Conservation (phyloP, 169 alveolate genomes). For the Cryptosporidium xiaoi region DNA sequence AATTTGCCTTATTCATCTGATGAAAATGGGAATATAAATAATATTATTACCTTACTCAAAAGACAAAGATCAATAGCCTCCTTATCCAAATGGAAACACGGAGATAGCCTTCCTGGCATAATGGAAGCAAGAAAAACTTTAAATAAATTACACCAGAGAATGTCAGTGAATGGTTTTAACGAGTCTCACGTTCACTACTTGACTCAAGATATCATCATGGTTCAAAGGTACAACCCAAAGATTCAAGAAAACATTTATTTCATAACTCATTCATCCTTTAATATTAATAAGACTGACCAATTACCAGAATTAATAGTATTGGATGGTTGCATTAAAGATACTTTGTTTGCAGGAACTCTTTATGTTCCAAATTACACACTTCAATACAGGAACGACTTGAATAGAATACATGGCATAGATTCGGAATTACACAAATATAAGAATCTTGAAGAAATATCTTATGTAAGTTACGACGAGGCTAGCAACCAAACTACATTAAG, state of each 20-base stretch:
- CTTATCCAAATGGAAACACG: constrained; percentile 68
- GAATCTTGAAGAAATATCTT: constrained; percentile 53
- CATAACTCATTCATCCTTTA: constrained; percentile 72
- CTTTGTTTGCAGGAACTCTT: constrained; percentile 70
- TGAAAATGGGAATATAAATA: constrained; percentile 84
- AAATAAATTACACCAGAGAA: constrained; percentile 82
- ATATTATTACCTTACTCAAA: constrained; percentile 74
- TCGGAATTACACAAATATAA: constrained; percentile 13
- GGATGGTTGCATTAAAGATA: constrained; percentile 74
- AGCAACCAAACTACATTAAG: constrained; percentile 43
- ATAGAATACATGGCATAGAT: constrained; percentile 75
- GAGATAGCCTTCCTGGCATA: constrained; percentile 79
- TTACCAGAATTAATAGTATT: constrained; percentile 14
- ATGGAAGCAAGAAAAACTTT: constrained; percentile 82
- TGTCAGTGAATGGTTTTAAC: constrained; percentile 77
- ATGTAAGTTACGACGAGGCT: constrained; percentile 22
- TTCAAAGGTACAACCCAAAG: constrained; percentile 77
- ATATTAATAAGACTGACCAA: constrained; percentile 38
- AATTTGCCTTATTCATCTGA: constrained; percentile 81
- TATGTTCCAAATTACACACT: constrained; percentile 53
- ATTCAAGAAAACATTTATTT: constrained; percentile 75
- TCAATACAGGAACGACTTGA: constrained; percentile 49
- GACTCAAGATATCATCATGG: constrained; percentile 76
- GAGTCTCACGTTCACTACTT: constrained; percentile 73
- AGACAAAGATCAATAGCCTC: constrained; percentile 65